These are phyloP conservation scores for Aureobasidium melanogenum DNA, from an alignment of 2,329 filamentous ascomycete species.

Conservation along the genomic window DNA sequence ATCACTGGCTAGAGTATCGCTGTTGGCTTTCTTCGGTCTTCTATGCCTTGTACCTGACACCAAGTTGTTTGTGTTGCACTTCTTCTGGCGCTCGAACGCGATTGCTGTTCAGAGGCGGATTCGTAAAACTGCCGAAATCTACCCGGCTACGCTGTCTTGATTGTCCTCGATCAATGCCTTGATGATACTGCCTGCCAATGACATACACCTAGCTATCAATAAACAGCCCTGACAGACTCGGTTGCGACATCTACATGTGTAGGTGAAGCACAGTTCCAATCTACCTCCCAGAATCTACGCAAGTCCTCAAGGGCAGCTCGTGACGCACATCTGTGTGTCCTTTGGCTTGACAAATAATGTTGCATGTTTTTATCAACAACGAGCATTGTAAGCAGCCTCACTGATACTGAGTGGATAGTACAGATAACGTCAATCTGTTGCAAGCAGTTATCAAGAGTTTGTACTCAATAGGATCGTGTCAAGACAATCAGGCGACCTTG, in stretches of 20 bases:
- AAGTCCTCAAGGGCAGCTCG: no score
- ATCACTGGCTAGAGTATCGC: not conserved
- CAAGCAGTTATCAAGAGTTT: not conserved
- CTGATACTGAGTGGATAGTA: not conserved
- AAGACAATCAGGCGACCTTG: no score
- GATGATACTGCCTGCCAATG: not conserved
- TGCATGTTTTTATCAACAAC: not conserved
- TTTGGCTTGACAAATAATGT: not conserved
- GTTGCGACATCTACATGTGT: not conserved
- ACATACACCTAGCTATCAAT: not conserved
- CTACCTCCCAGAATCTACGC: no score
- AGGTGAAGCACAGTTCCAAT: no score
- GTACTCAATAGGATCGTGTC: not conserved
- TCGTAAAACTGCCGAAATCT: not conserved
- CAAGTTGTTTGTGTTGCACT: not conserved
- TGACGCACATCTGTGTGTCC: no score
- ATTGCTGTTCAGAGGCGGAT: not conserved
- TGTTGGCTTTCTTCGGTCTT: not conserved
- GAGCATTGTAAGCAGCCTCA: not conserved
- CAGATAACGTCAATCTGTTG: not conserved
- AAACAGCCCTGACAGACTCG: not conserved
- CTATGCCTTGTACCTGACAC: not conserved
- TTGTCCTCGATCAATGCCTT: not conserved
- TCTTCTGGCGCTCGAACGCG: not conserved
- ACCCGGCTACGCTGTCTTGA: not conserved